These are phyloP conservation scores for Sporormia fimetaria DNA, from an alignment of 495 filamentous ascomycete species.

Conservation along the genomic window DNA sequence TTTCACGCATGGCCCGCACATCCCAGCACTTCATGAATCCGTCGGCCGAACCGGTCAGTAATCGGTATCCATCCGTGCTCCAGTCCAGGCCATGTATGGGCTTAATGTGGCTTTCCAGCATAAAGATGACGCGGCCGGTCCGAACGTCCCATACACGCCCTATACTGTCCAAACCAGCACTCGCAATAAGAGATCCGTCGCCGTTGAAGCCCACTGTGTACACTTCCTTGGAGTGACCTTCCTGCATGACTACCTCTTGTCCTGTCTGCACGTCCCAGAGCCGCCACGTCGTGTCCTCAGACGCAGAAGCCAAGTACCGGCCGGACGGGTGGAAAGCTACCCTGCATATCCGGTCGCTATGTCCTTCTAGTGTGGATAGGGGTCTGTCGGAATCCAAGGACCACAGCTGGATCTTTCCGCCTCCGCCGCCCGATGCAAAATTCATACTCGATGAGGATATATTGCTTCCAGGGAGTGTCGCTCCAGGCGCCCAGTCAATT, in stretches of 20 bases:
- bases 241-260: constrained; percentile 76
- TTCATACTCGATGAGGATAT: constrained; percentile 68
- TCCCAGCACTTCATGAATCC: constrained; percentile 99
- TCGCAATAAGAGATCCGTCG: constrained; percentile 82
- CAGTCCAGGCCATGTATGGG: constrained; percentile 90
- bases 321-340: constrained; percentile 94
- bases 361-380: constrained; percentile 70
- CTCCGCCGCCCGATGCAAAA: constrained; percentile 81
- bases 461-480: constrained; percentile 57
- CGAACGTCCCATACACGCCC: constrained; percentile 95
- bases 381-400: constrained; percentile 74
- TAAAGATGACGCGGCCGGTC: constrained; percentile 89
- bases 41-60: constrained; percentile 82
- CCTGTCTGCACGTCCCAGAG: constrained; percentile 86
- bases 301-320: constrained; percentile 80
- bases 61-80: constrained; percentile 78
- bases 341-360: constrained; percentile 76
- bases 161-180: constrained; percentile 84
- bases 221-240: constrained; percentile 88
- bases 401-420: constrained; percentile 86
- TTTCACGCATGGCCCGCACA: constrained; percentile 71
- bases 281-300: constrained; percentile 93
- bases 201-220: constrained; percentile 79
- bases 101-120: constrained; percentile 84
- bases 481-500: constrained; percentile 75